Conservation (phyloP, 2,329 filamentous ascomycete genomes). For the Fusarium cyanostomum region DNA sequence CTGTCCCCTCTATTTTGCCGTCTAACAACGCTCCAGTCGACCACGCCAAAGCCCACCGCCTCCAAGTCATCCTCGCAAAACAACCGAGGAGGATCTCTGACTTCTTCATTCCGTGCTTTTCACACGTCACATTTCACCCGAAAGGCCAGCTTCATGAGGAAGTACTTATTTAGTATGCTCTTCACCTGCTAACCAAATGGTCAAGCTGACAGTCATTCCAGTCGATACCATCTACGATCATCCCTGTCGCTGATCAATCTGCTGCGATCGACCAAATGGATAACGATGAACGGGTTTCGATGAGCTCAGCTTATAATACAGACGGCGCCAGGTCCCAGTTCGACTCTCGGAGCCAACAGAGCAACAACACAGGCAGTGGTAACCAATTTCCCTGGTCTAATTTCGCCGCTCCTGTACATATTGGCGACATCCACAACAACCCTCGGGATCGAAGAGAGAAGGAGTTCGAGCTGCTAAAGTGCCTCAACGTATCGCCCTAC, state of each 20-base stretch:
- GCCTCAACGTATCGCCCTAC: constrained; percentile 15
- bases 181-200: too few species aligned
- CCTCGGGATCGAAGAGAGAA: background rate
- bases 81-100: too few species aligned
- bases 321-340: background rate
- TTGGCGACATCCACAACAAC: background rate
- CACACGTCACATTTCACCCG: too few species aligned
- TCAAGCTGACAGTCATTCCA: background rate
- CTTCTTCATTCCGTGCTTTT: too few species aligned
- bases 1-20: too few species aligned
- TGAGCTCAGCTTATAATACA: background rate
- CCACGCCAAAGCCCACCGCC: too few species aligned
- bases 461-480: background rate
- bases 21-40: too few species aligned
- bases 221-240: too few species aligned
- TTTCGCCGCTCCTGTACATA: constrained; percentile 45
- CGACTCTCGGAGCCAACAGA: background rate
- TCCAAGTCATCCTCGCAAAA: too few species aligned
- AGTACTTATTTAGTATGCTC: too few species aligned
- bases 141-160: too few species aligned
- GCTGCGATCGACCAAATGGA: background rate
- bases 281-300: background rate
- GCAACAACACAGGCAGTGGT: background rate
- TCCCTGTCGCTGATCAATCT: background rate
- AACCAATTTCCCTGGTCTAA: background rate